Base-by-base conservation (phyloP, 495 filamentous ascomycete species). In the Bombardia bombarda region DNA sequence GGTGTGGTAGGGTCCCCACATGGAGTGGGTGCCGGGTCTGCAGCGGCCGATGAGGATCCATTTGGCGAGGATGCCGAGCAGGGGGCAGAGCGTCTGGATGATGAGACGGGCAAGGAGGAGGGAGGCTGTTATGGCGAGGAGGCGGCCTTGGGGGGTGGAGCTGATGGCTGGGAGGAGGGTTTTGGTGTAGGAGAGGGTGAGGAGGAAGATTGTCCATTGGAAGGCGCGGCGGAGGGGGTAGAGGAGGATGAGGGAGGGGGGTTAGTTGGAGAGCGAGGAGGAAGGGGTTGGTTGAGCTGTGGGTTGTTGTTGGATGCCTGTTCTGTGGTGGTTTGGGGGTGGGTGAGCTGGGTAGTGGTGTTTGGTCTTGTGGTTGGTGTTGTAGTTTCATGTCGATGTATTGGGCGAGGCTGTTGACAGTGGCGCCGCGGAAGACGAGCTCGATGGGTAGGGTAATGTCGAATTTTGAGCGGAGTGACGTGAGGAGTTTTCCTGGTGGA, bases 1-100 rank as follows among this genome's bases (percentile, higher is more conserved):
- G 1, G 67, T 71, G 48, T 73, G 69, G 46, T 70, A 73, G 3
- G 40, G 38, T 4, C 65, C 65, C 69, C 69, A 73, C 68, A 73
- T 71, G 18, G 69, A 68, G 31, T 59, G 71, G 14, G 71, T 43
- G 4, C 69, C 69, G 43, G 63, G 59, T 22, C 53, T 47, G 46
- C 67, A 66, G 3, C 61, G 57, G 7, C 69, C 68, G 36, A 73
- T 64, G 32, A 71, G 52, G 2, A 66, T 3, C 69, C 68, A 73
- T 41, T 73, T 73, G 40, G 60, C 55, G 4, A 49, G 12, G 10
- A 71, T 69, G 10, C 53, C 66, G 28, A 58, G 26, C 17, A 68
- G 25, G 14, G 69, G 69, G 6, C 46, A 37, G 3, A 60, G 40
- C 7, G 57, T 36, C 8, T 54, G 46, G 4, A 56, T 52, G n/a